A percentile compares a stretch with the other conserved stretches of the same genome.
Evolutionary conservation across 2,329 filamentous ascomycete species (phyloP).

Genomic region (Paecilomyces niveus): DNA sequence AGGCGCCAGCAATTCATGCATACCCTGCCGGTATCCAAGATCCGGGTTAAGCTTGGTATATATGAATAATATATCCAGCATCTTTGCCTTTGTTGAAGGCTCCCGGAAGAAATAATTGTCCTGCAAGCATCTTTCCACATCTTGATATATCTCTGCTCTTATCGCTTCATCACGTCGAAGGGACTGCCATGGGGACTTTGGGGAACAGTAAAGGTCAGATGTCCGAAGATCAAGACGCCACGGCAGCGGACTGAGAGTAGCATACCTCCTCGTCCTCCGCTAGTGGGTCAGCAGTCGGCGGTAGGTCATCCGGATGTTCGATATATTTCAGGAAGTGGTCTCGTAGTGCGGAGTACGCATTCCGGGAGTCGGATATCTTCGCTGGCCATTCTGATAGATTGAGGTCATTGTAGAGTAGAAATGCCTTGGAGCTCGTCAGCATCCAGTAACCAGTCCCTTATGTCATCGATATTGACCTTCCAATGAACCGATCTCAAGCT

Average conservation of each 20-base stretch:
- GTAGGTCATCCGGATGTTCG: constrained; percentile 73
- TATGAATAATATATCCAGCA: constrained; percentile 85
- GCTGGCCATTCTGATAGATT: constrained; percentile 62
- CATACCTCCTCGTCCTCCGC: constrained; percentile 69
- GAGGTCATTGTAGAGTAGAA: constrained; percentile 67
- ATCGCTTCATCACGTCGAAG: constrained; percentile 76
- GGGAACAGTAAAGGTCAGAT: constrained; percentile 20
- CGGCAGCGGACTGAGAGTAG: constrained; percentile 17
- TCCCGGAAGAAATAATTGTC: constrained; percentile 88
- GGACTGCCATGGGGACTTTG: constrained; percentile 84
- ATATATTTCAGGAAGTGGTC: constrained; percentile 75
- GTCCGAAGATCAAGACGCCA: constrained; percentile 32
- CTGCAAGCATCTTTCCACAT: constrained; percentile 83
- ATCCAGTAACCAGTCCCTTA: constrained; percentile 1
- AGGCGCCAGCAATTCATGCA: constrained; percentile 92
- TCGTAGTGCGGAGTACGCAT: constrained; percentile 64
- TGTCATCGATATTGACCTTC: constrained; percentile 56
- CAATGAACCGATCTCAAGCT: constrained; percentile 83
- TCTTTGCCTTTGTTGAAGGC: constrained; percentile 66
- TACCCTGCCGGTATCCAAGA: constrained; percentile 91
- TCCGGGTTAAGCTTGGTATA: constrained; percentile 89
- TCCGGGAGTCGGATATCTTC: constrained; percentile 60
- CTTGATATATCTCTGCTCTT: constrained; percentile 83
- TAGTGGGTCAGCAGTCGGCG: constrained; percentile 70
- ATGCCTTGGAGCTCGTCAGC: constrained; percentile 48